Evolutionary conservation across 768 basidiomycete genomes (phyloP).

Genomic region (Leccinum longicurvipes): DNA sequence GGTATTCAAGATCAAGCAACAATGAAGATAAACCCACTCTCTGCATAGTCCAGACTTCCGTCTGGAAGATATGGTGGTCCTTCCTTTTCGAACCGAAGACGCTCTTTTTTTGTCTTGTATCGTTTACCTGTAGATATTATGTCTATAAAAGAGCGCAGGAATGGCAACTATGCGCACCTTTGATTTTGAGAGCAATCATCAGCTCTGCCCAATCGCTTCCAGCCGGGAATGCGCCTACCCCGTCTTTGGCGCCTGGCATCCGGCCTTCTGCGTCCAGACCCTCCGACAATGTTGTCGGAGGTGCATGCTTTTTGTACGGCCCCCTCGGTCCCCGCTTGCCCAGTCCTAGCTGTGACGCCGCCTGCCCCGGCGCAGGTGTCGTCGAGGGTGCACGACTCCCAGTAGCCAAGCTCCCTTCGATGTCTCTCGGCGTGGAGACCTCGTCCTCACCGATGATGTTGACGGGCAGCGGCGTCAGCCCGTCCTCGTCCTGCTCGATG

Average conservation of each 20-base stretch:
- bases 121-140: slow-evolving; percentile 47
- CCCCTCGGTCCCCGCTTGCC: slow-evolving; percentile 47
- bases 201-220: slow-evolving; percentile 68
- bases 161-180: slow-evolving; percentile 42
- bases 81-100: slow-evolving; percentile 70
- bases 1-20: neutral
- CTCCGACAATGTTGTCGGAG: slow-evolving; percentile 37
- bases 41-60: slow-evolving; percentile 73
- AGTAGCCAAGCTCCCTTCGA: slow-evolving; percentile 41
- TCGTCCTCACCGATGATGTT: slow-evolving; percentile 35
- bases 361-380: slow-evolving; percentile 32
- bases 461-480: slow-evolving; percentile 20
- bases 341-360: neutral
- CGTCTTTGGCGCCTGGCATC: slow-evolving; percentile 74
- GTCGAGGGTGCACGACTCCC: slow-evolving; percentile 47
- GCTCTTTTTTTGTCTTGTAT: slow-evolving; percentile 79
- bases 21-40: slow-evolving; percentile 44
- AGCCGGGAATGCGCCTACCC: slow-evolving; percentile 67
- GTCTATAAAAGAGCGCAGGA: neutral
- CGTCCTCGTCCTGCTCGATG: slow-evolving; percentile 59
- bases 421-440: slow-evolving; percentile 42
- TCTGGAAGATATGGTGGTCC: slow-evolving; percentile 70
- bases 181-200: slow-evolving; percentile 72
- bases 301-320: slow-evolving; percentile 50
- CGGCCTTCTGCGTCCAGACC: slow-evolving; percentile 67